Evolutionary conservation across 805 yeast genomes (phyloP).

Genomic region (Dipodascus geniculatus): DNA sequence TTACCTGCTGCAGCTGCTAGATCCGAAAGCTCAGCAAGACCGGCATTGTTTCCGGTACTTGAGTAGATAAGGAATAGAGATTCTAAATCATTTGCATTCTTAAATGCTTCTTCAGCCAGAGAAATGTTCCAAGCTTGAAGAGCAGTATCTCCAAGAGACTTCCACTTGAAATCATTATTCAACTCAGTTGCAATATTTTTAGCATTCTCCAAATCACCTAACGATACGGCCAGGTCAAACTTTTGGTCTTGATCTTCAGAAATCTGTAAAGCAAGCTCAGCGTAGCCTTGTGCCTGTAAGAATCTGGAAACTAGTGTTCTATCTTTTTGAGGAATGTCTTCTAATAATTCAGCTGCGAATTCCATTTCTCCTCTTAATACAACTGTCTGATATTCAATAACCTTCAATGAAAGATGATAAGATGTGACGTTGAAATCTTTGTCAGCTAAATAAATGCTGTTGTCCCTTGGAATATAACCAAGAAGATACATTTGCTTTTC

Average conservation of each 20-base stretch:
- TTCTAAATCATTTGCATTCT: constrained; percentile 68
- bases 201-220: constrained; percentile 64
- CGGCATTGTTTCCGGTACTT: constrained; percentile 58
- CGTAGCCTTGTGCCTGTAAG: constrained; percentile 84
- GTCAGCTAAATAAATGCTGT: constrained; percentile 81
- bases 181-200: constrained; percentile 43
- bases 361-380: constrained; percentile 92
- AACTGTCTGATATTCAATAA: constrained; percentile 89
- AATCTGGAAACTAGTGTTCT: constrained; percentile 77
- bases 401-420: constrained; percentile 71
- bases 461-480: constrained; percentile 86
- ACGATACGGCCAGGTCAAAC: constrained; percentile 76
- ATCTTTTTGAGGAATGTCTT: constrained; percentile 47
- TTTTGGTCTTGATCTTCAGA: constrained; percentile 84
- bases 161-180: constrained; percentile 65
- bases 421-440: constrained; percentile 76
- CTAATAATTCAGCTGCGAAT: constrained; percentile 54
- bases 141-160: constrained; percentile 79
- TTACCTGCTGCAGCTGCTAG: constrained; percentile 63
- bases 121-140: constrained; percentile 66
- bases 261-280: constrained; percentile 69
- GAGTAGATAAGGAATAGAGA: constrained; percentile 74
- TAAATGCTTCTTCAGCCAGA: constrained; percentile 69
- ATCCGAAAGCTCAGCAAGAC: constrained; percentile 51
- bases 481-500: constrained; percentile 77